Evolutionary conservation across 257 asterid genomes (phyloP).

Genomic region (Echites panduratus): DNA sequence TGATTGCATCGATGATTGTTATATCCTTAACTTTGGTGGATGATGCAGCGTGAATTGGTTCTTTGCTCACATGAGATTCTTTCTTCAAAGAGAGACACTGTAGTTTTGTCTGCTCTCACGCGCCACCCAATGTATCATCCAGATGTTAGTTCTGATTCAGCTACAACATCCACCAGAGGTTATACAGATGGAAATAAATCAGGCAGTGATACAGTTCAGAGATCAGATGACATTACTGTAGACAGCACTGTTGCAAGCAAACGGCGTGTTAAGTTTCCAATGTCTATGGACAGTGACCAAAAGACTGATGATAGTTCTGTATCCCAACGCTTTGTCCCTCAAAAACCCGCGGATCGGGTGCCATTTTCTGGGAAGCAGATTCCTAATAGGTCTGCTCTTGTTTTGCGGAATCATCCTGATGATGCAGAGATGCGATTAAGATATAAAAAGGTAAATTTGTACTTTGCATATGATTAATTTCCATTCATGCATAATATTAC

Average conservation of each 20-base stretch:
- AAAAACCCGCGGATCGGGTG: slow-evolving; percentile 42
- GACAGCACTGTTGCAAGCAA: slow-evolving; percentile 83
- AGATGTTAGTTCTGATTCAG: slow-evolving; percentile 91
- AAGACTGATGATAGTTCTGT: slow-evolving; percentile 74
- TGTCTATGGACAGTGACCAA: slow-evolving; percentile 58
- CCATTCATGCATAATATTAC: neutral
- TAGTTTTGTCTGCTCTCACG: slow-evolving; percentile 60
- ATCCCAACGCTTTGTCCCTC: slow-evolving; percentile 46
- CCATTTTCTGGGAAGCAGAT: slow-evolving; percentile 76
- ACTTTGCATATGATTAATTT: neutral
- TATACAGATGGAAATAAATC: slow-evolving; percentile 62
- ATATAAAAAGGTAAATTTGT: slow-evolving; percentile 49
- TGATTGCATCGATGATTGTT: neutral
- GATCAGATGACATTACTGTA: slow-evolving; percentile 78
- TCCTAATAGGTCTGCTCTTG: slow-evolving; percentile 46
- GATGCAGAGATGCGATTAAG: slow-evolving; percentile 47
- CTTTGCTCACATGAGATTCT: slow-evolving; percentile 82
- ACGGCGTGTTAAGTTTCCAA: slow-evolving; percentile 50
- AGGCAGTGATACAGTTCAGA: slow-evolving; percentile 71
- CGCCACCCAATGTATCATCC: slow-evolving; percentile 78
- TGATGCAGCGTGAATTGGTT: slow-evolving; percentile 90
- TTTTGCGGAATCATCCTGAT: slow-evolving; percentile 36
- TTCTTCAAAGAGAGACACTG: slow-evolving; percentile 67
- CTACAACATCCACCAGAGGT: slow-evolving; percentile 80
- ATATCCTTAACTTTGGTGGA: slow-evolving; percentile 11